A percentile compares a stretch with the other conserved stretches of the same genome.
Conservation (phyloP, 2,329 filamentous ascomycete species). For the Fusarium odoratissimum region DNA sequence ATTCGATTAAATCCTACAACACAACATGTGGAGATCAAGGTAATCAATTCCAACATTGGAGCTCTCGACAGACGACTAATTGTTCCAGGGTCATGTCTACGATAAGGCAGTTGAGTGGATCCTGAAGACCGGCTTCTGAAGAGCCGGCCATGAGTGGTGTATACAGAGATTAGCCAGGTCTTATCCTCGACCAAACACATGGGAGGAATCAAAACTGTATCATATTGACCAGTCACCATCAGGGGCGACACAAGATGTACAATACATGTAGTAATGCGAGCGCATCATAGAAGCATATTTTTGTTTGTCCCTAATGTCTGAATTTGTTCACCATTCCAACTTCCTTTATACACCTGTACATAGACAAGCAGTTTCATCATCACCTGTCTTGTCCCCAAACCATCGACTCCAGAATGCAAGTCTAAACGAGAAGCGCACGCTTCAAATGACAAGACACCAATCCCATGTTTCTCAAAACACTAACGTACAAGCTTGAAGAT, state of each 20-base stretch:
- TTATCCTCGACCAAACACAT: background rate
- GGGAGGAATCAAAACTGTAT: slow-evolving; percentile 40
- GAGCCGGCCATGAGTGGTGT: background rate
- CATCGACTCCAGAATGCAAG: slow-evolving; percentile 47
- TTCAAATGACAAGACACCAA: slow-evolving; percentile 44
- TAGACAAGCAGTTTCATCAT: slow-evolving; percentile 38
- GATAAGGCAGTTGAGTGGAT: slow-evolving; percentile 49
- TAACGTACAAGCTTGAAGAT: slow-evolving; percentile 46
- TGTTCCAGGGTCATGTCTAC: slow-evolving; percentile 50
- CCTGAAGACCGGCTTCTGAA: slow-evolving; percentile 50
- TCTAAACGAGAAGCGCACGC: slow-evolving; percentile 45
- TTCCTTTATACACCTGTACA: slow-evolving; percentile 41
- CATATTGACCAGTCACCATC: slow-evolving; percentile 42
- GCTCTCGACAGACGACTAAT: slow-evolving; percentile 1
- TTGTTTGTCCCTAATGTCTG: slow-evolving; percentile 42
- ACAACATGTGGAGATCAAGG: slow-evolving; percentile 80
- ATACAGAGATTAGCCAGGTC: background rate
- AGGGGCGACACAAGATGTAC: slow-evolving; percentile 43
- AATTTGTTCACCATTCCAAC: slow-evolving; percentile 42
- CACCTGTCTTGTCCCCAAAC: slow-evolving; percentile 38
- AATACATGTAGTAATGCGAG: slow-evolving; percentile 47
- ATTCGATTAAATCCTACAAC: slow-evolving; percentile 70
- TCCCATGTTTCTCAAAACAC: slow-evolving; percentile 43
- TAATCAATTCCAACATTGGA: slow-evolving; percentile 48
- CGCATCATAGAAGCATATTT: slow-evolving; percentile 39